Percentiles rank a stretch among this genome's conserved stretches.
Conservation (phyloP, 768 basidiomycete genomes). For the Boletus tomentosulus region DNA sequence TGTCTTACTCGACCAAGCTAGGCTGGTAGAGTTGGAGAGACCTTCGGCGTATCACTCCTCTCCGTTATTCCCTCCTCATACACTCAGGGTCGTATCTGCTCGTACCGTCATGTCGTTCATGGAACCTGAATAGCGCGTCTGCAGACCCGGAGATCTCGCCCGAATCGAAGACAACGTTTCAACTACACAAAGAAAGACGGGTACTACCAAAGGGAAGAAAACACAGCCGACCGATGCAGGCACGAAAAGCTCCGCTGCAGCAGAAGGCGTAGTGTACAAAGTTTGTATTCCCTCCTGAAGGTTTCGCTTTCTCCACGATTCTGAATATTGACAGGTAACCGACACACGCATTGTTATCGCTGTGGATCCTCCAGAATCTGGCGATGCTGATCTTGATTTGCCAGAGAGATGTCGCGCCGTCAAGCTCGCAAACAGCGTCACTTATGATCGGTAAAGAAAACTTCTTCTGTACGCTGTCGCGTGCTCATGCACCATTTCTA, state of each 20-base stretch:
- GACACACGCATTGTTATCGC: slow-evolving; percentile 81
- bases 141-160: slow-evolving; percentile 84
- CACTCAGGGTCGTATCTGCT: slow-evolving; percentile 53
- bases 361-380: slow-evolving; percentile 58
- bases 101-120: neutral
- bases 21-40: slow-evolving; percentile 82
- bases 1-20: slow-evolving; percentile 38
- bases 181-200: slow-evolving; percentile 37
- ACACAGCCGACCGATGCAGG: slow-evolving; percentile 31
- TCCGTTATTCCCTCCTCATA: slow-evolving; percentile 78
- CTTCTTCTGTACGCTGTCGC: neutral
- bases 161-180: slow-evolving; percentile 72
- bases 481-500: slow-evolving; percentile 26
- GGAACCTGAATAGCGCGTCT: slow-evolving; percentile 5
- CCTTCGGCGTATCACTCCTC: slow-evolving; percentile 75
- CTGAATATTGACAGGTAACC: slow-evolving; percentile 51
- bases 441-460: slow-evolving; percentile 68
- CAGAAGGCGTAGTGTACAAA: slow-evolving; percentile 87
- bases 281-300: slow-evolving; percentile 30
- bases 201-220: slow-evolving; percentile 51
- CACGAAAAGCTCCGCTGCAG: slow-evolving; percentile 34
- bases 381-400: slow-evolving; percentile 65
- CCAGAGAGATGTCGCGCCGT: slow-evolving; percentile 82
- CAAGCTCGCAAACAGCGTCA: slow-evolving; percentile 90
- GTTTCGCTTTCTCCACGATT: neutral